phyloP scores from a whole-genome alignment of 352 stramenopile genomes.

The Thraustochytrium striatum region DNA sequence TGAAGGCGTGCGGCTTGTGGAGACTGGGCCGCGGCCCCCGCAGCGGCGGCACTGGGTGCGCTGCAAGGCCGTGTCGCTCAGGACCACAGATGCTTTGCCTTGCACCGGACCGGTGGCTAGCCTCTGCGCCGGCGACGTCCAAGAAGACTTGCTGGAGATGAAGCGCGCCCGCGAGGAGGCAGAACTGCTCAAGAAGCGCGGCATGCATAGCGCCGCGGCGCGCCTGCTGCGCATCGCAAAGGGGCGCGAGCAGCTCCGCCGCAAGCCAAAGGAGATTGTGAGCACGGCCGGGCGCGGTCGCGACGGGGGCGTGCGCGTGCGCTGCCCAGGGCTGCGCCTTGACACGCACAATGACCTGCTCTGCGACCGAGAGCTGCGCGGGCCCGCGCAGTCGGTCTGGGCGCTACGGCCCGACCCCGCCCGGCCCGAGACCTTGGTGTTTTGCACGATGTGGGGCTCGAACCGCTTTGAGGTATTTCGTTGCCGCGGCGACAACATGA shows the following conservation, averaged over 20 bases:
- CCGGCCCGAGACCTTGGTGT: slow-evolving; percentile 9
- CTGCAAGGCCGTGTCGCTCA: slow-evolving; percentile 8
- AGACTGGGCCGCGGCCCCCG: too few species aligned
- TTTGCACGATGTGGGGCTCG: not conserved
- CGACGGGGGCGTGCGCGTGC: slow-evolving; percentile 30
- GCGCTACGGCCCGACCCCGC: not conserved
- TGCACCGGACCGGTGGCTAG: not conserved
- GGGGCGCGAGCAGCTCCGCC: not conserved
- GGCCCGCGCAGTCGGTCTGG: not conserved
- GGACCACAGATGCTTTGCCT: not conserved
- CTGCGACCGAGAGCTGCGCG: not conserved
- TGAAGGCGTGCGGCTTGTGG: too few species aligned
- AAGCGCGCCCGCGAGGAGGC: slow-evolving; percentile 14
- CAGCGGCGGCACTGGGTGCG: not conserved
- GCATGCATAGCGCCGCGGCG: slow-evolving; percentile 10
- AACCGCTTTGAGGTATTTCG: not conserved
- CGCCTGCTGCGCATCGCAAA: not conserved
- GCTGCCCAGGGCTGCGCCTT: slow-evolving; percentile 24
- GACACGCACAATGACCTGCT: slow-evolving; percentile 14
- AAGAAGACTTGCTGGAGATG: not conserved
- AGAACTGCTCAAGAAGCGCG: not conserved
- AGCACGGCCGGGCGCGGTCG: not conserved
- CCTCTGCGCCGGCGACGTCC: slow-evolving; percentile 11
- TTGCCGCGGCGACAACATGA: not conserved
- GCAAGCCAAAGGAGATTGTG: slow-evolving; percentile 46